Conservation (phyloP, 2,329 filamentous ascomycete species). For the Fusarium praegraminearum region DNA sequence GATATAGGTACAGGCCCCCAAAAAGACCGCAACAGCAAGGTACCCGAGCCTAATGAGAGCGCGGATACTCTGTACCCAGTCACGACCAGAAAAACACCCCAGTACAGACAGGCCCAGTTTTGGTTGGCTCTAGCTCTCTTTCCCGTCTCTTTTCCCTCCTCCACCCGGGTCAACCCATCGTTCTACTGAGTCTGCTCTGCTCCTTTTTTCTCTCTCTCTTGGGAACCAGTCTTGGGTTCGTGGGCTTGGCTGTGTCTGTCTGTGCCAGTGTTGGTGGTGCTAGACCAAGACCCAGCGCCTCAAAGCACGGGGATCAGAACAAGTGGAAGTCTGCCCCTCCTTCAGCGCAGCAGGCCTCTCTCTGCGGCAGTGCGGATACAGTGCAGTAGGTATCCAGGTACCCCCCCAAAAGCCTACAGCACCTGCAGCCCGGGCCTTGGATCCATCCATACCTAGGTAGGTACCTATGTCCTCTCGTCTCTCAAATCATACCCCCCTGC, state of each 20-base stretch:
- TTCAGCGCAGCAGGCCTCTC: constrained; percentile 16
- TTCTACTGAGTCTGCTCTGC: not conserved
- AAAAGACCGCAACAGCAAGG: constrained; percentile 33
- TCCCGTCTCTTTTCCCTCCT: constrained; percentile 25
- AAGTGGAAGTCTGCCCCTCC: constrained; percentile 15
- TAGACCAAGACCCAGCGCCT: constrained; percentile 8
- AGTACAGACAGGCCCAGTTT: constrained; percentile 4
- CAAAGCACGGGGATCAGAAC: constrained; percentile 12
- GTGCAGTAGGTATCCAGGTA: not conserved
- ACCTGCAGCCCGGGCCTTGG: not conserved
- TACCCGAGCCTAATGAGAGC: constrained; percentile 28
- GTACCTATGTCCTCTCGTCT: not conserved
- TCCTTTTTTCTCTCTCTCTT: constrained; percentile 28
- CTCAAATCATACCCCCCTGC: constrained; percentile 21
- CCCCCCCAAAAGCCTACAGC: not conserved
- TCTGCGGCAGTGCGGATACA: not conserved
- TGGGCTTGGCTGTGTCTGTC: not conserved
- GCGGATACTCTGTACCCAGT: constrained; percentile 2
- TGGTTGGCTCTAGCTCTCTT: constrained; percentile 20
- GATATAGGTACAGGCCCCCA: constrained; percentile 7
- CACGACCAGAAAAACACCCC: not conserved
- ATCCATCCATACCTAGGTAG: not conserved
- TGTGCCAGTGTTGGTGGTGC: constrained; percentile 12
- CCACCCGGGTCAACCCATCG: not conserved
- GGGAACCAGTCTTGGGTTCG: constrained; percentile 16